phyloP scores from a whole-genome alignment of 441 rosid genomes.

The Syzygium malaccense region DNA sequence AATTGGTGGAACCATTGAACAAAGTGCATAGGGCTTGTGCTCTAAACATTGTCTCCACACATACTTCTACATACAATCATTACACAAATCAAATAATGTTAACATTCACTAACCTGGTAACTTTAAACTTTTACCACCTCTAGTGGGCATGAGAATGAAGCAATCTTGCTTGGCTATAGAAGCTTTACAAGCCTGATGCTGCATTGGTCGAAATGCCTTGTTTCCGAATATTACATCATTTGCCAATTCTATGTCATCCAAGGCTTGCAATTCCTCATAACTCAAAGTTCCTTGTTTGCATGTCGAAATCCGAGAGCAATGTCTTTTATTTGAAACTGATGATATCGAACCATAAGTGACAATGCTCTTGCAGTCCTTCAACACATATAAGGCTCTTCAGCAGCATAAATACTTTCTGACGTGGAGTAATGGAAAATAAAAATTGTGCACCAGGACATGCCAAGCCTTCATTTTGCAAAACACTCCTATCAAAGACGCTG shows the following conservation, averaged over 20 bases:
- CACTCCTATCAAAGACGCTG: background rate
- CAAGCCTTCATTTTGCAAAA: background rate
- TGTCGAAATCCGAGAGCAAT: background rate
- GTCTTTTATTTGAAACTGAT: background rate
- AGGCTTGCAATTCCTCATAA: background rate
- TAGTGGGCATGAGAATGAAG: background rate
- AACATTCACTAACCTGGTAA: background rate
- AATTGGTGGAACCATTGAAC: background rate
- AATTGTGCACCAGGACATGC: background rate
- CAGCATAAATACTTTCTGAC: background rate
- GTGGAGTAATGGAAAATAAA: background rate
- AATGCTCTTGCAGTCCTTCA: background rate
- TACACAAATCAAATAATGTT: background rate
- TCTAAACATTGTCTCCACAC: background rate
- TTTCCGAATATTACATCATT: background rate
- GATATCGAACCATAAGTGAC: background rate
- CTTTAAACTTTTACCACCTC: background rate
- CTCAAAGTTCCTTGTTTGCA: background rate
- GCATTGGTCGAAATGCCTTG: background rate
- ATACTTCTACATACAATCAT: background rate
- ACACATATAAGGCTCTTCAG: background rate
- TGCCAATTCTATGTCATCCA: background rate
- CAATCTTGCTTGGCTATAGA: background rate
- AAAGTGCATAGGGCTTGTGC: background rate
- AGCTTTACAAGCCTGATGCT: background rate